phyloP scores from a whole-genome alignment of 2,329 filamentous ascomycete genomes.

The Cladosporium austrohemisphaericum region DNA sequence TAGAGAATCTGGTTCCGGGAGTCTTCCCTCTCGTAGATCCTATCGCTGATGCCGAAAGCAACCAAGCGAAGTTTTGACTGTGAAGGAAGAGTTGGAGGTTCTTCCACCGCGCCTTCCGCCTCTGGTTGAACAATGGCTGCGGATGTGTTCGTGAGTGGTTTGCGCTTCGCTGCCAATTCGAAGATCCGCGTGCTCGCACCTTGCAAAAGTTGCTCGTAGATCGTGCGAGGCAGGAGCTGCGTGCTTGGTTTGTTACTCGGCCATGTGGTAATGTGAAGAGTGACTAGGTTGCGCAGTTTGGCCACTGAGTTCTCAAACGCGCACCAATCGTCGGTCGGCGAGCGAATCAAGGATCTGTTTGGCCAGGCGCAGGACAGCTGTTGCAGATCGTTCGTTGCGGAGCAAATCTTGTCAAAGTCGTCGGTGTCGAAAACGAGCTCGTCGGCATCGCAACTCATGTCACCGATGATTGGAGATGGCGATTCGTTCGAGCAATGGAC shows the following conservation, averaged over 20 bases:
- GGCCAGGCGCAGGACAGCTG: constrained; percentile 49
- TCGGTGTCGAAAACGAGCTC: constrained; percentile 43
- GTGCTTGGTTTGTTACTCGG: constrained; percentile 42
- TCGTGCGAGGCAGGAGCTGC: constrained; percentile 39
- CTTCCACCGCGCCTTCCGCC: neutral
- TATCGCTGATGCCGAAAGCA: constrained; percentile 46
- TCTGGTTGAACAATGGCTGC: neutral
- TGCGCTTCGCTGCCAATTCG: constrained; percentile 21
- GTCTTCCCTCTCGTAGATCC: constrained; percentile 47
- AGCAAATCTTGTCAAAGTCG: constrained; percentile 46
- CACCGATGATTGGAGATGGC: neutral
- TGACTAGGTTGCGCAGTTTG: constrained; percentile 39
- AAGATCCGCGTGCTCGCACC: constrained; percentile 26
- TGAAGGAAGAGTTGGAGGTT: neutral
- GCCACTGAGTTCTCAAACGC: constrained; percentile 36
- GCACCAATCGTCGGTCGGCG: constrained; percentile 41
- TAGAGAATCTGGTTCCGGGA: constrained; percentile 46
- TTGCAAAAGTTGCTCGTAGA: constrained; percentile 45
- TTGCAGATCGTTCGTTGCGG: constrained; percentile 41
- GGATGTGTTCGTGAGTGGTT: neutral
- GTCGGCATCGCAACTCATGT: constrained; percentile 33
- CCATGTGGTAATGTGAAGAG: constrained; percentile 49
- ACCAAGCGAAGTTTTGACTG: constrained; percentile 40
- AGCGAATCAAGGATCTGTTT: constrained; percentile 40
- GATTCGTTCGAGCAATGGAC: constrained; percentile 37